Conservation (phyloP, 148 eudicot genomes). For the Linanthus parryae region DNA sequence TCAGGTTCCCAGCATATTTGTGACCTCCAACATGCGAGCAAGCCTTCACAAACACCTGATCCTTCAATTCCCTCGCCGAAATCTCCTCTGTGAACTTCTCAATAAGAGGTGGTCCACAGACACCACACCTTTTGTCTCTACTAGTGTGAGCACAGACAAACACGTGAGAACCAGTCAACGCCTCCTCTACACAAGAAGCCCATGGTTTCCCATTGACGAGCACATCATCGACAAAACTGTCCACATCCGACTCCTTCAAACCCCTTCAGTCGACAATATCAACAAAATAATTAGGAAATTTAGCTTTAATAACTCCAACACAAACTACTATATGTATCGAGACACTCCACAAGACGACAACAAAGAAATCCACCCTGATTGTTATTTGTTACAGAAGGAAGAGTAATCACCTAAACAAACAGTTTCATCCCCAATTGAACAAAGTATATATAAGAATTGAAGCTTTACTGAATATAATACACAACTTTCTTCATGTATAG, state of each 20-base stretch:
- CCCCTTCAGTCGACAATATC: conserved; percentile 44
- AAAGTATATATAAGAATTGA: too few relatives aligned
- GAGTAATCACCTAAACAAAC: too few relatives aligned
- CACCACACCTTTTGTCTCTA: conserved; percentile 93
- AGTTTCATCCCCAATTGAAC: too few relatives aligned
- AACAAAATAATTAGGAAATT: conserved; percentile 1
- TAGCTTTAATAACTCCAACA: conserved; percentile 1
- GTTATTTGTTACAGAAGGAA: too few relatives aligned
- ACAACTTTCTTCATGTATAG: too few relatives aligned
- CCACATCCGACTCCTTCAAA: conserved; percentile 80
- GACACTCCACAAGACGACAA: too few relatives aligned
- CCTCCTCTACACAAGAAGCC: conserved; percentile 60
- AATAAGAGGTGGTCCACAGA: conserved; percentile 86
- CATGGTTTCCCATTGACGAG: conserved; percentile 75
- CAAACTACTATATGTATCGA: not conserved
- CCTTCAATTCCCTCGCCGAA: conserved; percentile 39
- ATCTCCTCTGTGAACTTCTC: conserved; percentile 79
- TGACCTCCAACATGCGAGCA: conserved; percentile 98
- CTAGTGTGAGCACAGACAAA: conserved; percentile 82
- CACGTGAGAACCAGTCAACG: conserved; percentile 65
- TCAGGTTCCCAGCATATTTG: conserved; percentile 93
- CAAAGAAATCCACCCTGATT: too few relatives aligned
- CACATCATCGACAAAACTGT: conserved; percentile 83
- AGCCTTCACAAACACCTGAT: conserved; percentile 68
- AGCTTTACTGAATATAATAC: too few relatives aligned